These are phyloP conservation scores for Elongisporangium prolatum DNA, from an alignment of 352 stramenopile genomes.

Conservation along the genomic window DNA sequence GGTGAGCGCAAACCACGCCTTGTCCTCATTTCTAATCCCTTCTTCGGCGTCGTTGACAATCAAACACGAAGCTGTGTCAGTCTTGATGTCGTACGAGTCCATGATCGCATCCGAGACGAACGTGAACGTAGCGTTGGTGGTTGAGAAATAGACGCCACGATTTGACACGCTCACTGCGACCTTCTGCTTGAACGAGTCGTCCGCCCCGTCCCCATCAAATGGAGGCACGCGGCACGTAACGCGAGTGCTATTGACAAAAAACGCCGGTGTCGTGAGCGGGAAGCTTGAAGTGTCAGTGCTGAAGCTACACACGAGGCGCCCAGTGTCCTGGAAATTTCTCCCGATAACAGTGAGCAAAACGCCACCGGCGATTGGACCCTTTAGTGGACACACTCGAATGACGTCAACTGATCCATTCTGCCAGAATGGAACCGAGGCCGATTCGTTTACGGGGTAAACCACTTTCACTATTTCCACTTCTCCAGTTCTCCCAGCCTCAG, in stretches of 20 bases:
- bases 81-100: constrained; percentile 30
- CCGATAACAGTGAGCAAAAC: constrained; percentile 90
- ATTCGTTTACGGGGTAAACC: constrained; percentile 92
- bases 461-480: constrained; percentile 90
- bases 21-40: constrained; percentile 66
- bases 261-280: constrained; percentile 21
- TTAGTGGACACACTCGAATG: constrained; percentile 80
- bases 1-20: constrained; percentile 90
- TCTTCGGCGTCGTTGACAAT: constrained; percentile 57
- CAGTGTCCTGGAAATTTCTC: constrained; percentile 91
- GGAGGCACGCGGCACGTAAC: constrained; percentile 74
- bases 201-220: constrained; percentile 26
- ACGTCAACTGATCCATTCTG: constrained; percentile 95
- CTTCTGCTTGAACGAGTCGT: constrained; percentile 11
- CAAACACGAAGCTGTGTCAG: constrained; percentile 35
- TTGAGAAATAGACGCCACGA: constrained; percentile 70
- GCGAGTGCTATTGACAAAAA: constrained; percentile 81
- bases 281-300: constrained; percentile 15
- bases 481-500: constrained; percentile 59
- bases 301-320: constrained; percentile 85
- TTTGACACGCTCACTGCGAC: constrained; percentile 77
- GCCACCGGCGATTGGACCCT: constrained; percentile 28
- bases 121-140: constrained; percentile 40
- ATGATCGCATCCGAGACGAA: constrained; percentile 34
- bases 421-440: constrained; percentile 78